phyloP scores from a whole-genome alignment of 306 rosid species.

The Acmispon strigosus region DNA sequence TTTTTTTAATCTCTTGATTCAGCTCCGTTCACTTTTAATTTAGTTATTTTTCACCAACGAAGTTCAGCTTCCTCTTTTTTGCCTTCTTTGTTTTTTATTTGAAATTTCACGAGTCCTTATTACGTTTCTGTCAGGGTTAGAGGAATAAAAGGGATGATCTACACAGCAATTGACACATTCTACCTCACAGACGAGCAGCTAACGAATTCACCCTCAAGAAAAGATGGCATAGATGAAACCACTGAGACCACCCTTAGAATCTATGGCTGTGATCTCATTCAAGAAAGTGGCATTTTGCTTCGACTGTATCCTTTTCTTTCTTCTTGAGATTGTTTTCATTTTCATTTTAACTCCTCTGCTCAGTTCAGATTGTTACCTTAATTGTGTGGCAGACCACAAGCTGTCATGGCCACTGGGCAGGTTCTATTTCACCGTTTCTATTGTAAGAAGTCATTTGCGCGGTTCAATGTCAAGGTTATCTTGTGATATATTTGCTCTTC shows the following conservation, averaged over 20 bases:
- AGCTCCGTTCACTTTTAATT: no score
- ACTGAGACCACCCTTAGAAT: conserved; percentile 76
- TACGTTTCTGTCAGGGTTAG: not conserved
- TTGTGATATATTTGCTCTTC: not conserved
- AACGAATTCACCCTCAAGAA: conserved; percentile 63
- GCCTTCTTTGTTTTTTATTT: not conserved
- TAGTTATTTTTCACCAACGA: not conserved
- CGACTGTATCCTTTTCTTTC: conserved; percentile 46
- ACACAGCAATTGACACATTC: conserved; percentile 85
- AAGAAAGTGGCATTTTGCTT: conserved; percentile 94
- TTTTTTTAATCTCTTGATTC: no score
- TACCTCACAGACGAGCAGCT: conserved; percentile 71
- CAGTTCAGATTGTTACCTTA: conserved; percentile 21
- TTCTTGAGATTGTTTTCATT: not conserved
- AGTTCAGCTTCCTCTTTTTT: no score
- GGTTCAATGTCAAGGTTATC: conserved; percentile 83
- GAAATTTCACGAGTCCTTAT: not conserved
- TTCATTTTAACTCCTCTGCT: not conserved
- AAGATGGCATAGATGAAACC: conserved; percentile 74
- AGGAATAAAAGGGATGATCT: conserved; percentile 48
- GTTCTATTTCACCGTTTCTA: conserved; percentile 92
- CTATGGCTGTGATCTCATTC: conserved; percentile 93
- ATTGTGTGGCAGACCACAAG: conserved; percentile 66
- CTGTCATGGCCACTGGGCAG: conserved; percentile 98
- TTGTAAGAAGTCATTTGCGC: conserved; percentile 92